A percentile compares a stretch with the other conserved stretches of the same genome.
Evolutionary conservation across 2,329 filamentous ascomycete genomes (phyloP).

Genomic region (Xylaria hypoxylon): DNA sequence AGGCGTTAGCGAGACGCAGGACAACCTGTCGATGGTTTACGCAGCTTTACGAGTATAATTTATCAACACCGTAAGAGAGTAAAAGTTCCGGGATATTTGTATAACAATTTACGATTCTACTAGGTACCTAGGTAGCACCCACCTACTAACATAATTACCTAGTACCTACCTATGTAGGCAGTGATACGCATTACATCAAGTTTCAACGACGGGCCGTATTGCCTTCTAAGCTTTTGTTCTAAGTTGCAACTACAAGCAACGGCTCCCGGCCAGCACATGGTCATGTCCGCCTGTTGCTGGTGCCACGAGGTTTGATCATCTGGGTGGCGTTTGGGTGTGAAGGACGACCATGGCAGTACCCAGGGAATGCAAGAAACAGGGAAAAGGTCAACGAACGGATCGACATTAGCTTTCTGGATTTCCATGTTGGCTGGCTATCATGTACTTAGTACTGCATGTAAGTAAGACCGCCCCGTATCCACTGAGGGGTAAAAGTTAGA

Average conservation of each 20-base stretch:
- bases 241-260: background rate
- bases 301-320: constrained; percentile 35
- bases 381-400: constrained; percentile 1
- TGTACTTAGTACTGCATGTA: no score
- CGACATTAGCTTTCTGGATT: constrained; percentile 2
- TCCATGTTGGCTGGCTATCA: constrained; percentile 6
- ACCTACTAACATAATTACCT: background rate
- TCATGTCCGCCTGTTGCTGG: constrained; percentile 23
- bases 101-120: background rate
- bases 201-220: background rate
- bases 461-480: constrained; percentile 16
- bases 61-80: no score
- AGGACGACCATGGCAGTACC: no score
- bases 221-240: background rate
- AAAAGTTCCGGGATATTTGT: background rate
- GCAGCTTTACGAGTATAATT: no score
- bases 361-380: constrained; percentile 4
- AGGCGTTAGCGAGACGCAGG: constrained; percentile 6
- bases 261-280: background rate
- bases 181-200: no score
- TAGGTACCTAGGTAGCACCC: no score
- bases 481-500: constrained; percentile 31
- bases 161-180: no score
- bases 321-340: constrained; percentile 24
- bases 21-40: background rate